Conservation (phyloP, 176 grass and related monocot genomes). For the Alloteropsis semialata region DNA sequence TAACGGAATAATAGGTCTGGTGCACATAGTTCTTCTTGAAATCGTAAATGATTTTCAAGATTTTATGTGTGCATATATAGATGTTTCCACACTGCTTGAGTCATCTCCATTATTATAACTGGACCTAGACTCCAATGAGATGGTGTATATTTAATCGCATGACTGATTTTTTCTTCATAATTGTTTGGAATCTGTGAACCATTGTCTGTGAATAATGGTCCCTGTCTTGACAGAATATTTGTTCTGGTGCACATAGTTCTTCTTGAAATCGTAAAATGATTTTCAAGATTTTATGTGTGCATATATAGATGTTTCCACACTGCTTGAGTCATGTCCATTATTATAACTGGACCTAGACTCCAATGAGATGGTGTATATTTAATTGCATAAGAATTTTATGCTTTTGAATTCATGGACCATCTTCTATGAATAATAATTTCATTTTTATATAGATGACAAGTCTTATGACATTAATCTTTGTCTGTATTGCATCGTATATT, state of each 20-base stretch:
- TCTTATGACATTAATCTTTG: background rate
- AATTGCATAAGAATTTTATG: background rate
- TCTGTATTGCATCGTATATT: background rate
- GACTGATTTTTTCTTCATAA: no score
- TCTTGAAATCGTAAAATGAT: conserved; percentile 33
- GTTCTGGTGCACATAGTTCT: conserved; percentile 54
- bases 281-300: conserved; percentile 53
- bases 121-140: conserved; percentile 53
- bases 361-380: conserved; percentile 46
- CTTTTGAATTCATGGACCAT: background rate
- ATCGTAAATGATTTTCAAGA: conserved; percentile 31
- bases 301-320: conserved; percentile 41
- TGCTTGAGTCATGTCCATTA: conserved; percentile 58
- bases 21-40: conserved; percentile 61
- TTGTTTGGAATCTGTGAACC: background rate
- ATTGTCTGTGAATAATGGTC: background rate
- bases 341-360: conserved; percentile 38
- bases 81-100: conserved; percentile 54
- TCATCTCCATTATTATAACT: conserved; percentile 34
- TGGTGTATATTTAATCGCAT: conserved; percentile 26
- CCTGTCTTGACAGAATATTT: background rate
- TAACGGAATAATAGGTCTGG: background rate
- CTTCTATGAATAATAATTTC: background rate
- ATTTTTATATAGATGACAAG: background rate
- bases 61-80: conserved; percentile 55